phyloP scores from a whole-genome alignment of 257 asterid genomes.

The Nicotiana knightiana region DNA sequence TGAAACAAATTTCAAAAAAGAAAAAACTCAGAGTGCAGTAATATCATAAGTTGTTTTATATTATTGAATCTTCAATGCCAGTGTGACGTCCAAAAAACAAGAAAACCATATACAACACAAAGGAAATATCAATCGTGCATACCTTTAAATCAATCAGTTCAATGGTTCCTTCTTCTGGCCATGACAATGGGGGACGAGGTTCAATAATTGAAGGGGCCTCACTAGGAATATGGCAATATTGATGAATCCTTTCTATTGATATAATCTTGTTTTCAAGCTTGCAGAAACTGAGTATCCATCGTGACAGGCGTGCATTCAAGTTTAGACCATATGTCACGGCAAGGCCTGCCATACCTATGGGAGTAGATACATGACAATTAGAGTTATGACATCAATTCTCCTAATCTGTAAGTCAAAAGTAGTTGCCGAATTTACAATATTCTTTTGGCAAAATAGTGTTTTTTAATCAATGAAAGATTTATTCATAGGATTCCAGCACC shows the following conservation, averaged over 20 bases:
- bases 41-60: not conserved
- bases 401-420: not conserved
- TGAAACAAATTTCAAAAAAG: not conserved
- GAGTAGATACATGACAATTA: constrained; percentile 10
- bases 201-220: constrained; percentile 86
- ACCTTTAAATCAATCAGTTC: constrained; percentile 89
- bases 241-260: constrained; percentile 94
- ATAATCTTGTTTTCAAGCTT: constrained; percentile 97
- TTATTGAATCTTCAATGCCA: not conserved
- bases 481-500: too few relatives aligned
- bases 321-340: constrained; percentile 97
- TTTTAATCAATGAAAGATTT: too few relatives aligned
- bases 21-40: not conserved
- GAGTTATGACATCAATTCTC: not conserved
- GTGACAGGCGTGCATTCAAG: constrained; percentile 86
- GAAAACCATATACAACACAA: constrained; percentile 8
- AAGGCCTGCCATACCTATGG: constrained; percentile 93
- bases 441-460: not conserved
- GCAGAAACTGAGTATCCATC: constrained; percentile 99
- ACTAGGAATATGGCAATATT: constrained; percentile 84
- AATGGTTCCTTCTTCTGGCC: constrained; percentile 88
- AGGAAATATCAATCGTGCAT: constrained; percentile 8
- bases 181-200: constrained; percentile 60
- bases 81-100: not conserved
- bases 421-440: not conserved